Conservation (phyloP, 768 basidiomycete species). For the Tephrocybe sp. region DNA sequence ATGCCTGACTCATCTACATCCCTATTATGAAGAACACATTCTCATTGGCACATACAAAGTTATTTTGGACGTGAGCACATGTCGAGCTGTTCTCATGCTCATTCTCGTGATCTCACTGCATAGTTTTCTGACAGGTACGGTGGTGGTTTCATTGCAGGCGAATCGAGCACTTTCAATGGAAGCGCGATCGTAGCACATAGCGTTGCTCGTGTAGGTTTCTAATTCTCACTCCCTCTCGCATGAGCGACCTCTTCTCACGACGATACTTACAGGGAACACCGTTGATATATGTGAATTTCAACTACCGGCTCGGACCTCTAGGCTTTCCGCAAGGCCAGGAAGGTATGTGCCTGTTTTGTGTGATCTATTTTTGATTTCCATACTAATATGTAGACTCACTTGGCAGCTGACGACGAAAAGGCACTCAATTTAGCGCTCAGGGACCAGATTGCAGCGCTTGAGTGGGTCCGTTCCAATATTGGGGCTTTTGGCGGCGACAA, state of each 20-base stretch:
- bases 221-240: too few species aligned
- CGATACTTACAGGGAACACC: conserved; percentile 31
- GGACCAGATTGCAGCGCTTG: conserved; percentile 39
- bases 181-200: conserved; percentile 26
- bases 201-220: conserved; percentile 18
- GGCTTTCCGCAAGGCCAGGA: conserved; percentile 45
- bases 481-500: conserved; percentile 56
- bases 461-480: conserved; percentile 58
- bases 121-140: conserved; percentile 19
- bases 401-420: conserved; percentile 14
- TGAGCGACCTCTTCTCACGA: too few species aligned
- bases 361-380: too few species aligned
- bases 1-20: too few species aligned
- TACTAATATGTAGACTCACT: neutral
- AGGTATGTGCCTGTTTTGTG: too few species aligned
- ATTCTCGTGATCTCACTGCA: too few species aligned
- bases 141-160: conserved; percentile 23
- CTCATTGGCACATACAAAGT: conserved; percentile 13
- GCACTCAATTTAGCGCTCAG: conserved; percentile 40
- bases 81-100: neutral
- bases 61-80: conserved; percentile 39
- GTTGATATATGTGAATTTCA: conserved; percentile 47
- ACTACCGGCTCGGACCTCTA: conserved; percentile 51
- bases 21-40: neutral
- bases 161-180: conserved; percentile 21